Base-by-base conservation (phyloP, 192 early-diverging fungal species). In the Phlyctochytrium arcticum region DNA sequence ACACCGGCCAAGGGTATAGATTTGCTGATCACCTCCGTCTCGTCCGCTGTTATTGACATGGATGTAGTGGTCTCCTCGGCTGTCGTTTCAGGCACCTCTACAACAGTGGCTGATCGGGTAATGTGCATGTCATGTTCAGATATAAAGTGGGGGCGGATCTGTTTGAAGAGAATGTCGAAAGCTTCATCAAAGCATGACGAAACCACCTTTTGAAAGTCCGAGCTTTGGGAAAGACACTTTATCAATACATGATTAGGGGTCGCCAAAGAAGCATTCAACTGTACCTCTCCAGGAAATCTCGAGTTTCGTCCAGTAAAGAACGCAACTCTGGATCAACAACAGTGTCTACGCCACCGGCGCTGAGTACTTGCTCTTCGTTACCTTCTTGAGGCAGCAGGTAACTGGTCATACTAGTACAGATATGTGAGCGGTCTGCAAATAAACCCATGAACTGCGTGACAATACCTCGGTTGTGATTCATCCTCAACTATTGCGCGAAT, bases 261-360 rank as follows among this genome's bases (percentile, higher is more conserved):
- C n/a, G n/a, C n/a, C n/a, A n/a, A n/a, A n/a, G n/a, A 57, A n/a
- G 72, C 12, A n/a, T n/a, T 49, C 21, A 1, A 63, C 44, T 46
- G 17, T 61, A 87, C 85, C 87, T 88, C 54, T 96, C 92, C 48
- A 96, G 78, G 44, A 92, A 87, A 69, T 98, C 94, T 24, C 90
- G 85, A 2, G 89, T 89, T 76, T 96, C 92, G 73, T 95, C 85
- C 55, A 98, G 68, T 44, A 96, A 76, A 32, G 72, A 79, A 33
- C 80, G 78, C 31, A 98, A 80, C 31, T 82, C 75, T 6, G 81
- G 66, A 36, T 89, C 87, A 24, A 87, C 81, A 10, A 74, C 68
- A 50, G 75, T 73, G 19, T 48, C 33, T 19, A 36, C 12, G 9
- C 85, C 83, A 26, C 77, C 81, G 31, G 89, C 77, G 21, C 68